Percentiles rank a stretch among this genome's conserved stretches.
phyloP scores from a whole-genome alignment of 2,329 filamentous ascomycete genomes.

The Monosporascus ibericus region DNA sequence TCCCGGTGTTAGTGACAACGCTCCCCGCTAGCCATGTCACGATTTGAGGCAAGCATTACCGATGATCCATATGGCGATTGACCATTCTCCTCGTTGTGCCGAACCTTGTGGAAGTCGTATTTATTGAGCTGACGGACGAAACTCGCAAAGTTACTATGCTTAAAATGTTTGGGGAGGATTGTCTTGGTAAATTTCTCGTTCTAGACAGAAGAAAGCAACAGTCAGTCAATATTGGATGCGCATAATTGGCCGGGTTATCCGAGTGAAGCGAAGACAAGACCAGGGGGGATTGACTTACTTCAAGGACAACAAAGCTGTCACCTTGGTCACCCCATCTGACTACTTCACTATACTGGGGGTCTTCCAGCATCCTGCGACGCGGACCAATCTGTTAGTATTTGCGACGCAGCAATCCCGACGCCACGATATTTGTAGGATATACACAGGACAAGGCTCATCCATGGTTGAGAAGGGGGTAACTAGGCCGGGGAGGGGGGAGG shows the following conservation, averaged over 20 bases:
- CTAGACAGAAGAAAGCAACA: constrained; percentile 37
- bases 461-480: constrained; percentile 2
- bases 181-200: constrained; percentile 88
- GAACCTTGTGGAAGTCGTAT: constrained; percentile 83
- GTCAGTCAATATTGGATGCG: constrained; percentile 12
- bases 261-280: background rate
- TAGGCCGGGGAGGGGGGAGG: constrained; percentile 5
- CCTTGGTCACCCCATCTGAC: constrained; percentile 94
- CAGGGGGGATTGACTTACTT: constrained; percentile 51
- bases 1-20: constrained; percentile 22
- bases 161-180: constrained; percentile 78
- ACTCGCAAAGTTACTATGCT: constrained; percentile 77
- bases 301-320: constrained; percentile 93
- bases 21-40: constrained; percentile 9
- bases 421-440: background rate
- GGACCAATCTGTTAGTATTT: constrained; percentile 24
- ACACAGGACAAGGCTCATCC: constrained; percentile 2
- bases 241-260: constrained; percentile 2
- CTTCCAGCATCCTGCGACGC: constrained; percentile 79
- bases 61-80: constrained; percentile 76
- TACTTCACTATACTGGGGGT: constrained; percentile 84
- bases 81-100: constrained; percentile 81
- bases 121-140: constrained; percentile 75
- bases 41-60: constrained; percentile 41
- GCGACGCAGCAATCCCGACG: constrained; percentile 1